Base-by-base conservation (phyloP, 495 filamentous ascomycete genomes). In the Articulospora tetracladia region DNA sequence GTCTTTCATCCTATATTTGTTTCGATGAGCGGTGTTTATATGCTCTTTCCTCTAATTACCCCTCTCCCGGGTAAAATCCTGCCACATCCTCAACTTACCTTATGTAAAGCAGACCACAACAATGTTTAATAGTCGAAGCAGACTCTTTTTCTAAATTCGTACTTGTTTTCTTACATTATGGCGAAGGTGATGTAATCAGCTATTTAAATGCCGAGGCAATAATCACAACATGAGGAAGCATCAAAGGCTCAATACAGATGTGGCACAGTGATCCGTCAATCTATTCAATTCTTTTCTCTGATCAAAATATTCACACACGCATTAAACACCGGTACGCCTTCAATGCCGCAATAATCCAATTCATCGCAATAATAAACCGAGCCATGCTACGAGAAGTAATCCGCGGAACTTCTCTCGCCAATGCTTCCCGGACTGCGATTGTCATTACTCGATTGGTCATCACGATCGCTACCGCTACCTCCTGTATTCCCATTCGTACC, bases 311-410 rank as follows among this genome's bases (percentile, higher is more conserved):
- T n/a, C 15, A 47, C 12, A 22, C 23, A 20, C 25, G 4, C 47
- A 24, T 4, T 32, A 32, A 13, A 47, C 20, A 4, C 17, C 20
- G n/a, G 1, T 56, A 66, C 64, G 60, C 58, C 60, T 26, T 19
- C 39, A 30, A 64, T 54, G 57, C 53, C 54, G 55, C 47, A 34
- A 53, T 58, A 61, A 47, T 53, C 51, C 55, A 60, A 22, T 34
- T 20, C 50, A 15, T 32, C 24, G 15, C 39, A 7, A 19, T 44
- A 22, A 46, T 24, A 25, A n/a, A 47, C 30, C 39, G 30, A 55
- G 22, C 23, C 50, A 30, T 55, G 60, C 24, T 41, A 12, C 17
- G 66, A 63, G 41, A 68, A 66, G 63, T 68, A 68, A 48, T 66
- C 66, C 13, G 30, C 39, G 12, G 36, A 23, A 52, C 51, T 28